A percentile compares a stretch with the other conserved stretches of the same genome.
These are phyloP conservation scores for Globisporangium barbulae DNA, from an alignment of 352 stramenopile species.

Conservation along the genomic window DNA sequence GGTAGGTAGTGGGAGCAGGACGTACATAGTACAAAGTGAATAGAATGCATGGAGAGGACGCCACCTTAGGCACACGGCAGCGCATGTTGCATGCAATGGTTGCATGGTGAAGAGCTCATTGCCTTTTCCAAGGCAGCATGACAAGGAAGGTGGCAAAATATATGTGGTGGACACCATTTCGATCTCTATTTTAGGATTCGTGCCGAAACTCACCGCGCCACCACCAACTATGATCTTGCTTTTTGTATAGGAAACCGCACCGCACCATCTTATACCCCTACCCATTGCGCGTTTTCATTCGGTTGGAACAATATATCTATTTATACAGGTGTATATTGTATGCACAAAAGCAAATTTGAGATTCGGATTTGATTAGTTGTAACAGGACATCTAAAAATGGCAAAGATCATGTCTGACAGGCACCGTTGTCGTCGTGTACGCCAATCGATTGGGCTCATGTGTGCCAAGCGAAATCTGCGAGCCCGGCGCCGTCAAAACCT, in stretches of 20 bases:
- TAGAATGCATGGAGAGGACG: conserved; percentile 10
- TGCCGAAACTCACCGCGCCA: conserved; percentile 14
- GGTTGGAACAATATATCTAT: neutral
- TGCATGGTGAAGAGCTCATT: neutral
- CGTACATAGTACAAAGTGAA: conserved; percentile 2
- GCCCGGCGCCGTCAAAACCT: conserved; percentile 45
- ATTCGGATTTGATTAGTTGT: conserved; percentile 7
- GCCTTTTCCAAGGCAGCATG: neutral
- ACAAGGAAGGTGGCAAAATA: neutral
- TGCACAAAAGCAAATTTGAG: neutral
- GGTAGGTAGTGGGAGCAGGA: neutral
- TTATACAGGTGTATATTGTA: neutral
- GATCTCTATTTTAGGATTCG: neutral
- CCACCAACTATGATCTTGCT: conserved; percentile 15
- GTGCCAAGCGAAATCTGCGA: conserved; percentile 21
- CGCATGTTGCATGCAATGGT: neutral
- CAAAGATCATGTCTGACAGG: neutral
- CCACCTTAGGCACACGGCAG: neutral
- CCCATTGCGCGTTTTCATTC: neutral
- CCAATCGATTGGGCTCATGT: conserved; percentile 73
- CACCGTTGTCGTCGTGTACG: conserved; percentile 23
- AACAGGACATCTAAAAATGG: neutral
- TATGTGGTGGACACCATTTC: conserved; percentile 12
- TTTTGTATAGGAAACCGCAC: conserved; percentile 19
- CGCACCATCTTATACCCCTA: conserved; percentile 17